These are phyloP conservation scores for Tylopilus orsonianus DNA, from an alignment of 1,284 basidiomycete species.

Conservation along the genomic window DNA sequence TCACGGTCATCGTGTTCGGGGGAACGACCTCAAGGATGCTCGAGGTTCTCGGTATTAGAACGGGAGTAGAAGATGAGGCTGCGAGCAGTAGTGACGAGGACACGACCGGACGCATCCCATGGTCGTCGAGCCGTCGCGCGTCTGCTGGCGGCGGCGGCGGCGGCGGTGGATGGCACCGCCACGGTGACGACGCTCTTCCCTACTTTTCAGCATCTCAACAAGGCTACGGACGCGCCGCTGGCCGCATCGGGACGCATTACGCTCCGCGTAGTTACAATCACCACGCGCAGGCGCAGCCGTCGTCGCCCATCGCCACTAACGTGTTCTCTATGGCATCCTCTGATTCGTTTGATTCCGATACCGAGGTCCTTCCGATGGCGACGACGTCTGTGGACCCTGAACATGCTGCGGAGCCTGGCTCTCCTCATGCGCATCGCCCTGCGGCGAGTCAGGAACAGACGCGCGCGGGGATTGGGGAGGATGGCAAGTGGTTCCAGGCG, in stretches of 20 bases:
- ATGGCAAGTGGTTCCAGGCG: conserved; percentile 93
- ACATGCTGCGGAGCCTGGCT: background rate
- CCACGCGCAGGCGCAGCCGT: conserved; percentile 42
- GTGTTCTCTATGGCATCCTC: conserved; percentile 64
- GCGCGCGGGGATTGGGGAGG: conserved; percentile 41
- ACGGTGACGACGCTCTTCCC: conserved; percentile 44
- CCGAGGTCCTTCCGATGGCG: conserved; percentile 77
- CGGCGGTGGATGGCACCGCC: conserved; percentile 42
- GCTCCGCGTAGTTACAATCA: conserved; percentile 56
- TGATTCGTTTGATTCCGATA: conserved; percentile 75
- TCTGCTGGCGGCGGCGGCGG: no score
- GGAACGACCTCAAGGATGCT: conserved; percentile 97
- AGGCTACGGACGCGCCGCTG: conserved; percentile 36
- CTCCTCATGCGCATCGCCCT: background rate
- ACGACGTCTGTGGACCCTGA: conserved; percentile 37
- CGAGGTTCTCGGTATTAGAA: conserved; percentile 94
- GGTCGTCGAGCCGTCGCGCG: conserved; percentile 32
- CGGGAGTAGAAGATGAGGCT: conserved; percentile 92
- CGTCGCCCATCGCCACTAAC: conserved; percentile 34
- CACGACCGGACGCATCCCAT: conserved; percentile 27
- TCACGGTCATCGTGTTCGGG: conserved; percentile 94
- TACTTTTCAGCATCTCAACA: conserved; percentile 38
- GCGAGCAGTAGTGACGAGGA: conserved; percentile 81
- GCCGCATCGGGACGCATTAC: conserved; percentile 54
- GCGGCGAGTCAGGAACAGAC: background rate